Evolutionary conservation across 176 grass and related monocot species (phyloP).

Genomic region (Zea luxurians): DNA sequence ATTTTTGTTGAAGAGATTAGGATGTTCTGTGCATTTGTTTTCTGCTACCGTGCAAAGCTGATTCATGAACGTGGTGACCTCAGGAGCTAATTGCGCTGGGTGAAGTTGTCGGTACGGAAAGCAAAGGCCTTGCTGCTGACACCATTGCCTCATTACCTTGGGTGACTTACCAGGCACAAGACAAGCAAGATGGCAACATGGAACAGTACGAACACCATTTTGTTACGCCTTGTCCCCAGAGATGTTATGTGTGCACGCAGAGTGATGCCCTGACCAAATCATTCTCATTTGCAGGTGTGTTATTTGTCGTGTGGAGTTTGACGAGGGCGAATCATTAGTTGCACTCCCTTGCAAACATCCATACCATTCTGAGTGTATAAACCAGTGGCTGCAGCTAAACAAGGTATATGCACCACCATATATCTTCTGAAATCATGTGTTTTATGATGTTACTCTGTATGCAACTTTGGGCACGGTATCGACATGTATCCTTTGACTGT

Average conservation of each 20-base stretch:
- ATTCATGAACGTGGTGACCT: constrained; percentile 24
- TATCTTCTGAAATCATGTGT: neutral
- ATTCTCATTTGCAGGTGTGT: constrained; percentile 67
- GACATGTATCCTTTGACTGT: constrained; percentile 19
- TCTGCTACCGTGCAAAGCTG: neutral
- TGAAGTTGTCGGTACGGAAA: constrained; percentile 87
- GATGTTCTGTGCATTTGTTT: neutral
- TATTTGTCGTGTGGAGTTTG: constrained; percentile 91
- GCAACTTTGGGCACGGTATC: neutral
- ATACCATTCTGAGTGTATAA: constrained; percentile 92
- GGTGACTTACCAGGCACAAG: constrained; percentile 68
- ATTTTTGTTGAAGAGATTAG: neutral
- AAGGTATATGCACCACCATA: constrained; percentile 49
- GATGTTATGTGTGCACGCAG: neutral
- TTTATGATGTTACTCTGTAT: neutral
- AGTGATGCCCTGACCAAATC: constrained; percentile 3
- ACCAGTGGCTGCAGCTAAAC: constrained; percentile 94
- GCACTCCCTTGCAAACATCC: constrained; percentile 88
- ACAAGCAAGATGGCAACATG: constrained; percentile 67
- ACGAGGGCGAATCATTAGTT: constrained; percentile 81
- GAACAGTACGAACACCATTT: constrained; percentile 69
- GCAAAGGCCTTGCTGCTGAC: constrained; percentile 71
- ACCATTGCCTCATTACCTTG: constrained; percentile 77
- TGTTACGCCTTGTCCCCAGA: neutral
- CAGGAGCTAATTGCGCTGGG: constrained; percentile 91